Conservation (phyloP, 129 eudicot species). For the Tagetes erecta region DNA sequence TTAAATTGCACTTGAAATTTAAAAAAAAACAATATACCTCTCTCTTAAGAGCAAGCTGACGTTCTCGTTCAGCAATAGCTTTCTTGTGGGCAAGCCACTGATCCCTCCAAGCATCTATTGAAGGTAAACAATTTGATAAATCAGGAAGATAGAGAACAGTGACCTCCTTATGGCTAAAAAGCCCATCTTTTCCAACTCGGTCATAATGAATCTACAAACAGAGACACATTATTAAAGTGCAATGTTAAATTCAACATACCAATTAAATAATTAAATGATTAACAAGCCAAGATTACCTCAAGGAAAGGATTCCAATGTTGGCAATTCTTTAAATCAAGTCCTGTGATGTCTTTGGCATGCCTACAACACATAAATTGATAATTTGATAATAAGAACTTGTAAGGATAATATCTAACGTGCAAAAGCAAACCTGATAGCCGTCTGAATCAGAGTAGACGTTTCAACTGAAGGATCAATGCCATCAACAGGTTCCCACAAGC, state of each 20-base stretch:
- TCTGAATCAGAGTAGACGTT: slow-evolving; percentile 67
- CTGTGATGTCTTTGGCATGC: slow-evolving; percentile 75
- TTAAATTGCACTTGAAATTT: not conserved
- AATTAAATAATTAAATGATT: not conserved
- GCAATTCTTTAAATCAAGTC: slow-evolving; percentile 81
- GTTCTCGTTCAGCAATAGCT: slow-evolving; percentile 70
- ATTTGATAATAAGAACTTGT: not conserved
- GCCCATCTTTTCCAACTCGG: slow-evolving; percentile 81
- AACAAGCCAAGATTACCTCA: slow-evolving; percentile 51
- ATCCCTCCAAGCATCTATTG: slow-evolving; percentile 82
- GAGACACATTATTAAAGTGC: not conserved
- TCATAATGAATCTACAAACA: slow-evolving; percentile 82
- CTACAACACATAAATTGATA: slow-evolving; percentile 30
- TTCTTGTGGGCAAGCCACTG: slow-evolving; percentile 90
- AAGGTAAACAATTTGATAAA: slow-evolving; percentile 84
- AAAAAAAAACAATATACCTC: slow-evolving; percentile 47
- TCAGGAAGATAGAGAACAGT: slow-evolving; percentile 90
- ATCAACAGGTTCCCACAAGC: slow-evolving; percentile 83
- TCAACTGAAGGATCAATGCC: slow-evolving; percentile 86
- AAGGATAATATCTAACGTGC: slow-evolving; percentile 1
- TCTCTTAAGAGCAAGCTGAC: slow-evolving; percentile 42
- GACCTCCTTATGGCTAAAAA: slow-evolving; percentile 91
- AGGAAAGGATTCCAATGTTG: slow-evolving; percentile 87
- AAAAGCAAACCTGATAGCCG: slow-evolving; percentile 66
- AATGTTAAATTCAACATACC: slow-evolving; percentile 3